Evolutionary conservation across 2,329 filamentous ascomycete species (phyloP), one percentile per base, ranked within the genome.

Genomic region (Zymoseptoria brevis): DNA sequence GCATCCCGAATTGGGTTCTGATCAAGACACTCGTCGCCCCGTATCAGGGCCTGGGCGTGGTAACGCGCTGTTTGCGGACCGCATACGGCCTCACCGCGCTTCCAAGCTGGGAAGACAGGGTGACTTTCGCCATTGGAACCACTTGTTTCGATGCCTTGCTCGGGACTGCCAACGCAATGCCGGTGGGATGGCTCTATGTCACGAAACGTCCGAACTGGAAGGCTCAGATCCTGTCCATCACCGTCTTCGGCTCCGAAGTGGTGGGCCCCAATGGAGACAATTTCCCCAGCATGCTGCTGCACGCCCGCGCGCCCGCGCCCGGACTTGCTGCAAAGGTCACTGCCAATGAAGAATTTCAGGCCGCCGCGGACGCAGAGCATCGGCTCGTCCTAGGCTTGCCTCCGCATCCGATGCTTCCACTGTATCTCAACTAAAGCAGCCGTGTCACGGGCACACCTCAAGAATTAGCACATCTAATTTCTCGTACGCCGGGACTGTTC

Each of bases 161-260:
- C 2, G 57, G 57, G 1, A 51, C 52, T 1, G 22, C 41, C 3
- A 49, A 58, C 11, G 16, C 35, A 13, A 30, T 19, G 19, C 51
- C 30, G 2, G 9, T 58, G 16, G 53, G 51, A 13, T 49, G 11
- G 21, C 41, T 58, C 22, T 19, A 54, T 11, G 51, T 55, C 22
- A 16, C 45, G 45, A 58, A 55, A 21, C 19, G 19, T 21, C 29
- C 1, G 8, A 2, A 16, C 2, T 22, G 50, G 21, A 8, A 21
- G 8, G 13, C 19, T 7, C 19, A n/a, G 11, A 13, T 55, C 22
- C 16, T 11, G 48, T 55, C 54, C 24, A 26, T 55, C 41, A 55
- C 54, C 16, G 7, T 55, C 19, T 55, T 19, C n/a, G 54, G 22
- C n/a, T 55, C 54, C 1, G 54, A 30, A 6, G 82, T 69, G 19